Conservation (phyloP, 805 yeast species). For the Ogataea pignaliae region DNA sequence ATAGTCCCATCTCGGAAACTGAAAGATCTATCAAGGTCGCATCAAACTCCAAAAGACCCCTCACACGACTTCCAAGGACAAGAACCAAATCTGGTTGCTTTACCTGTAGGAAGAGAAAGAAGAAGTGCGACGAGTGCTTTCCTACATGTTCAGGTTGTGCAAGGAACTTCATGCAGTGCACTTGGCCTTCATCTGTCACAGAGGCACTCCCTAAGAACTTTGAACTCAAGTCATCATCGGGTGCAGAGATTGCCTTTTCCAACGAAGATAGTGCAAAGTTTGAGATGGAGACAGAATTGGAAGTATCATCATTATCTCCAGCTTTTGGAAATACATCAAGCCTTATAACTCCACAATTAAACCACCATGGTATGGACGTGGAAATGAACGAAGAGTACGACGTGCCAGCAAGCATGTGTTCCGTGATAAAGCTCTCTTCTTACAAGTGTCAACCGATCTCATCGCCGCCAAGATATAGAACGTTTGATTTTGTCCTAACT, state of each 20-base stretch:
- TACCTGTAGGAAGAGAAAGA: slow-evolving; percentile 34
- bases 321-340: background rate
- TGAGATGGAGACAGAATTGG: background rate
- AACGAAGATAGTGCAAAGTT: background rate
- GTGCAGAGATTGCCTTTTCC: slow-evolving; percentile 3
- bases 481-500: slow-evolving; percentile 11
- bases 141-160: slow-evolving; percentile 33
- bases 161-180: slow-evolving; percentile 30
- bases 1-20: background rate
- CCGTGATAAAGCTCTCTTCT: slow-evolving; percentile 20
- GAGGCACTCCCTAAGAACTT: slow-evolving; percentile 27
- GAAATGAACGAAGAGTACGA: slow-evolving; percentile 14
- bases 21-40: background rate
- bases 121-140: slow-evolving; percentile 32
- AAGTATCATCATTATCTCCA: background rate
- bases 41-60: slow-evolving; percentile 1
- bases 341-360: background rate
- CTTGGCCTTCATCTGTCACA: slow-evolving; percentile 26
- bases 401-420: slow-evolving; percentile 26
- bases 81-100: slow-evolving; percentile 34
- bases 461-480: slow-evolving; percentile 6
- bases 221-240: slow-evolving; percentile 18
- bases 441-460: slow-evolving; percentile 8
- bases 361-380: background rate
- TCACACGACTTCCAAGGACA: slow-evolving; percentile 12